Evolutionary conservation across 768 basidiomycete species (phyloP), one percentile per base, ranked within the genome.

Genomic region (Omphalotus guepiniiformis): DNA sequence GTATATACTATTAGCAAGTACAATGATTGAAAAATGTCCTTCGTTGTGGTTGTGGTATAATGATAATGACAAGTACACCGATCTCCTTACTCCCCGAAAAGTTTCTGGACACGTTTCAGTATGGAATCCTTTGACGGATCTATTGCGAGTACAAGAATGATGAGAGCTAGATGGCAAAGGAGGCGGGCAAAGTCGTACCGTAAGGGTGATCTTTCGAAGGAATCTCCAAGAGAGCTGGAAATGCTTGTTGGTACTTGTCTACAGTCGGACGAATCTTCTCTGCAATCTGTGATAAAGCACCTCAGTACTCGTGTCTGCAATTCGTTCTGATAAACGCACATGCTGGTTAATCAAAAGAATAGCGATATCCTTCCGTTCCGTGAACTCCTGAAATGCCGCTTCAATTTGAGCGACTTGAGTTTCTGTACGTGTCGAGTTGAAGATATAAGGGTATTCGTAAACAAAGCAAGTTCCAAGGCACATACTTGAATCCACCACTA

Each of bases 151-250:
- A 25, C 43, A 56, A 46, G 59, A 39, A 18, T 52, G 57, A 36
- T 47, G 51, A 52, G 23, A 42, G 38, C 19, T 2, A 45, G 29
- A 19, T 8, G 4, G 39, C 27, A 37, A 45, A 29, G 40, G 49
- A 35, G 39, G 26, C 38, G 28, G 32, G 9, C 39, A 21, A 27
- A 42, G 39, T 68, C 79, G 49, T 45, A 95, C 95, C 94, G 58
- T 98, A 98, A 28, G 95, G 95, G 66, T 96, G 93, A 61, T 98
- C 95, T 65, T 98, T 98, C 47, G 92, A 93, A 21, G 96, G 96
- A 52, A 99, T 98, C 68, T 99, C 96, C 13, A 99, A 80, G 32
- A 99, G 70, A 0, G 96, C 93, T 18, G 96, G 96, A 72, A 99
- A 99, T 0, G 95, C 83, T 65, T 93, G 89, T 54, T 91, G 84